A percentile compares a stretch with the other conserved stretches of the same genome.
These are phyloP conservation scores for Acacia crassicarpa DNA, from an alignment of 306 rosid genomes.

Conservation along the genomic window DNA sequence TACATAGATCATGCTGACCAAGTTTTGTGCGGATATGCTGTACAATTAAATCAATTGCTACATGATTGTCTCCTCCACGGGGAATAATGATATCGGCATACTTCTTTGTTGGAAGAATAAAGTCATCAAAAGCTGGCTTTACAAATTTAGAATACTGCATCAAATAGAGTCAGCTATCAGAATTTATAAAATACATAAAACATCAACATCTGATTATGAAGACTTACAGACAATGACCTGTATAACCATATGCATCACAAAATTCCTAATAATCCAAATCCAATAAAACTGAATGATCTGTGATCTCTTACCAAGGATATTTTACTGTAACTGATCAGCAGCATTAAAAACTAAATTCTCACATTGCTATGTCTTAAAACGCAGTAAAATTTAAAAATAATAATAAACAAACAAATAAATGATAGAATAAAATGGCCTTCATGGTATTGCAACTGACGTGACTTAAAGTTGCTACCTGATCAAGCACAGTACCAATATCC, in stretches of 20 bases:
- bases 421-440: not conserved
- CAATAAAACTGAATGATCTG: not conserved
- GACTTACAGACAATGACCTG: conserved; percentile 2
- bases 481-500: conserved; percentile 89
- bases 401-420: not conserved
- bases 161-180: conserved; percentile 34
- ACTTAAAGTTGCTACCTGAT: conserved; percentile 67
- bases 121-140: conserved; percentile 99
- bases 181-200: not conserved
- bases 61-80: conserved; percentile 98
- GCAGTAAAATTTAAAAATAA: conserved; percentile 4
- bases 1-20: conserved; percentile 98
- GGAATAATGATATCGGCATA: conserved; percentile 98
- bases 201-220: conserved; percentile 1
- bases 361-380: conserved; percentile 19
- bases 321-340: not conserved
- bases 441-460: conserved; percentile 17
- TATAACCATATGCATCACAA: not conserved
- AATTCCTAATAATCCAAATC: conserved; percentile 16
- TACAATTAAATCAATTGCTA: conserved; percentile 95
- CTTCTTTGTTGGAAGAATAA: conserved; percentile 96
- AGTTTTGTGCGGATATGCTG: conserved; percentile 97
- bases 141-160: conserved; percentile 96
- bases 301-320: conserved; percentile 26
- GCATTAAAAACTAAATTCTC: conserved; percentile 9